Evolutionary conservation across 257 asterid genomes (phyloP), one percentile per base, ranked within the genome.

Genomic region (Eustoma russellianum): DNA sequence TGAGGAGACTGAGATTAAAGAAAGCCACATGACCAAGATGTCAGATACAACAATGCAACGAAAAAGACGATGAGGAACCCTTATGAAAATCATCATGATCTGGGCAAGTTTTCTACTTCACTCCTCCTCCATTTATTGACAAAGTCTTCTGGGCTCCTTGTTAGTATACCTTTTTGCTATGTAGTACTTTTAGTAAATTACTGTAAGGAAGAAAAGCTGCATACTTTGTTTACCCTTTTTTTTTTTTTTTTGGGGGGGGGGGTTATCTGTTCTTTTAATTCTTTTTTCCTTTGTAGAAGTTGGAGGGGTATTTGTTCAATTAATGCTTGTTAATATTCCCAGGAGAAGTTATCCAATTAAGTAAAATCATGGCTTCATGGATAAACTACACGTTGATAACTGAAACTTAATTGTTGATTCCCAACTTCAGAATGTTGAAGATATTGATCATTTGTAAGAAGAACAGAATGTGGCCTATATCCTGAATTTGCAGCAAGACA

Each of bases 41-140:
- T 95, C 83, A 13, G 94, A 9, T 89, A 86, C 56, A 86, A 89
- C 73, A 59, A 46, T 15, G 86, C 90, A 33, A 89, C 86, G 97
- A 86, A 76, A 80, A 75, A 69, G 35, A 79, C 86, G 85, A 89
- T 86, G 97, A 86, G 95, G 71, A 89, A 89, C 69, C 97, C 97
- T 7, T 89, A 73, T 50, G 95, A 83, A 53, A 86, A 89, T 66
- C 94, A 89, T 65, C 97, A 86, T 56, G 97, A 86, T 72, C 88
- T 89, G 95, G 97, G 83, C 40, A 44, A 75, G n/a, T n/a, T 60
- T 53, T 38, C 7, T 8, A 43, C 14, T 7, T 24, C 40, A 12
- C n/a, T 17, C 5, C 41, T 7, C 2, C 28, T 2, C 14, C 9
- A n/a, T n/a, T n/a, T 28, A 13, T 10, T 62, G 30, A 2, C 3